Base-by-base conservation (phyloP, 495 filamentous ascomycete genomes). In the Penicillium psychrofluorescens region DNA sequence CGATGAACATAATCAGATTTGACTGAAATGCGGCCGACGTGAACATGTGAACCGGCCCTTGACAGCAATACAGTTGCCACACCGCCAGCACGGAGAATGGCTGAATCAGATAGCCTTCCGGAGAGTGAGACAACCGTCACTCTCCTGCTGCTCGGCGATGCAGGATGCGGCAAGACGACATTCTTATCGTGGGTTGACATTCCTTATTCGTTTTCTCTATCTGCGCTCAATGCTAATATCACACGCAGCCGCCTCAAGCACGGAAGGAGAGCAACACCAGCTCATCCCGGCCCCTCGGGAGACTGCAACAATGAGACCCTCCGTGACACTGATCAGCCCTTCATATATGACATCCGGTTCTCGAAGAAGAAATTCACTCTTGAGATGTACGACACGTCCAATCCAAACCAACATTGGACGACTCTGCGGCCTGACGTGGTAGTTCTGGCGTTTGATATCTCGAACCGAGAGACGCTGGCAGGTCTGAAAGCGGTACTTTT, bases 391-490 rank as follows among this genome's bases (percentile, higher is more conserved):
- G 90, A 95, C 53, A 94, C 88, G 11, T 72, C 80, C 1, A 81
- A 70, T 48, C 84, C 88, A 5, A 79, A 79, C 22, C 79, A 80
- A 58, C 66, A 75, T 40, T 95, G 88, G 82, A 77, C 77, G 11
- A 76, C 84, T 2, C 72, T 95, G 9, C 59, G 64, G 2, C 90
- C 90, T 1, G 70, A 85, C 53, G 70, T 95, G 41, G 70, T 91
- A 12, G 65, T 95, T 36, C 57, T 95, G 38, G 90, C 88, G 68
- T 95, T 83, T 59, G 84, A 87, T 60, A 85, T 95, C 52, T 81
- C 79, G 31, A 74, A 81, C 44, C 76, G 86, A 39, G 57, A 72
- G 15, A 81, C 74, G 30, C 61, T 95, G 34, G 67, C 74, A 37
- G 81, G 82, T 36, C 61, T 89, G 34, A 75, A 78, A 58, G 63